Conservation (phyloP, 305 asterid genomes). For the Striga hermonthica region DNA sequence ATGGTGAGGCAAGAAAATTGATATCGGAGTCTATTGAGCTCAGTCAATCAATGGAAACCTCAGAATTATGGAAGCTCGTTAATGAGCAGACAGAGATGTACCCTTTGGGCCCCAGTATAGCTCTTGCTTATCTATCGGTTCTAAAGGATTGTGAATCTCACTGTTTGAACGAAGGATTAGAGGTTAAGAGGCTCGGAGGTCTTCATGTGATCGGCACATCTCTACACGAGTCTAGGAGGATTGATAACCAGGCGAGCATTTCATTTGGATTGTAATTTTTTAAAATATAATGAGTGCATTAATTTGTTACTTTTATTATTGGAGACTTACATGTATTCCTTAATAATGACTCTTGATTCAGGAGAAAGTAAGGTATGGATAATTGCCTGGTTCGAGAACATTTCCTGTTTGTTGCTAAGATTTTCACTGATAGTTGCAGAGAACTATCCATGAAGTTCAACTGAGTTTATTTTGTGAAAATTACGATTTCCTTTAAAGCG, state of each 20-base stretch:
- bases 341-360: constrained; percentile 4
- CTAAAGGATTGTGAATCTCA: constrained; percentile 86
- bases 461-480: too few relatives aligned
- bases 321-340: not conserved
- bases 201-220: constrained; percentile 99
- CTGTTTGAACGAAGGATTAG: constrained; percentile 83
- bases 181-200: constrained; percentile 93
- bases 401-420: too few relatives aligned
- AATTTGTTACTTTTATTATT: too few relatives aligned
- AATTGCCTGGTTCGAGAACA: not conserved
- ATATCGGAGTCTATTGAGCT: constrained; percentile 77
- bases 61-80: constrained; percentile 73
- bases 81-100: constrained; percentile 76
- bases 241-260: constrained; percentile 82
- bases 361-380: not conserved
- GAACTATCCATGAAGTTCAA: too few relatives aligned
- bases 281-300: too few relatives aligned
- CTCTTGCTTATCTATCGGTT: constrained; percentile 83
- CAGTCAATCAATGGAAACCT: constrained; percentile 66
- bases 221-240: constrained; percentile 95
- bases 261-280: too few relatives aligned
- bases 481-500: too few relatives aligned
- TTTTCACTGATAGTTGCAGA: too few relatives aligned
- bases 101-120: constrained; percentile 92
- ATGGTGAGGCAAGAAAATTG: constrained; percentile 69